These are phyloP conservation scores for Podospora anserina DNA, from an alignment of 495 filamentous ascomycete genomes.

Conservation along the genomic window DNA sequence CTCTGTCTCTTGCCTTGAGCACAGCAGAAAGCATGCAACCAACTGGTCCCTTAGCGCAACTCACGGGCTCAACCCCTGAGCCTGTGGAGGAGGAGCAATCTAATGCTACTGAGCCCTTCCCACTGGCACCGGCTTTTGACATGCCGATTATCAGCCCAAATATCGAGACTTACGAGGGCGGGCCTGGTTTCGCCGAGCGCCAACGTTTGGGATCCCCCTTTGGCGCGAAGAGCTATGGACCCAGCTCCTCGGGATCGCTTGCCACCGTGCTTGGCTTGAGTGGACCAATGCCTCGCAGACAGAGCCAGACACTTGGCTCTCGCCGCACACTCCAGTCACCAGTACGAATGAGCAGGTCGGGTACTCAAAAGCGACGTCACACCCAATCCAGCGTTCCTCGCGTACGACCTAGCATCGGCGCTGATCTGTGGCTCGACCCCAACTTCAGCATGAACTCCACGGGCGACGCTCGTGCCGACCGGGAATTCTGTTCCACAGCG, in stretches of 20 bases:
- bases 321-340: constrained; percentile 46
- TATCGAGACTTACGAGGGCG: constrained; percentile 23
- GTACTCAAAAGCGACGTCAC: constrained; percentile 47
- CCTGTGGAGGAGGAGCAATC: constrained; percentile 12
- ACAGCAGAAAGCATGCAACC: constrained; percentile 76
- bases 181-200: constrained; percentile 33
- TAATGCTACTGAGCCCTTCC: constrained; percentile 6
- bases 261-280: constrained; percentile 37
- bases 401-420: constrained; percentile 41
- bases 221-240: constrained; percentile 52
- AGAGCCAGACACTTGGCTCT: constrained; percentile 43
- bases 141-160: neutral
- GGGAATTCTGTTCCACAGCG: constrained; percentile 30
- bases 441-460: constrained; percentile 11
- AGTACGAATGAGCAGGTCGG: constrained; percentile 44
- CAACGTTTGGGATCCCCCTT: constrained; percentile 61
- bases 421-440: constrained; percentile 34
- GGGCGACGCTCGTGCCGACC: constrained; percentile 1
- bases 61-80: constrained; percentile 40
- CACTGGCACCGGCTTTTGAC: neutral
- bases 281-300: constrained; percentile 34
- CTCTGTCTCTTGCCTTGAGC: constrained; percentile 77
- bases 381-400: constrained; percentile 36
- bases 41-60: constrained; percentile 63
- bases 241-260: constrained; percentile 47